Conservation (phyloP, 345 rosid genomes). For the Hibiscus syriacus region DNA sequence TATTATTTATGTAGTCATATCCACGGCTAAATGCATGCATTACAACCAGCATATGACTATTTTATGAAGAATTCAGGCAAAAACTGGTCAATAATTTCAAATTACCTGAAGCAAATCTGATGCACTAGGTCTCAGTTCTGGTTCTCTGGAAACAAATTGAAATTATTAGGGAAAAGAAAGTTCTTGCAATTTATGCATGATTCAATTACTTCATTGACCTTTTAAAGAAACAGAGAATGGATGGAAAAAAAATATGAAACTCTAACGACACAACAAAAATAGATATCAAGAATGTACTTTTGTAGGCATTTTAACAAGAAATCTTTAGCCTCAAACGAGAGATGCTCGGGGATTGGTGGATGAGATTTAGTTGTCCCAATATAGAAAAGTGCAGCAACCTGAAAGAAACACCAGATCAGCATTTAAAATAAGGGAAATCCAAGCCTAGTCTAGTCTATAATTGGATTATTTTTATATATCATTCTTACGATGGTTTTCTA, state of each 20-base stretch:
- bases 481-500: not conserved
- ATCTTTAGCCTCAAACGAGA: conserved; percentile 76
- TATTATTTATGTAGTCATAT: not conserved
- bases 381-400: conserved; percentile 95
- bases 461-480: not conserved
- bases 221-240: not conserved
- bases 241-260: not conserved
- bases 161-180: not conserved
- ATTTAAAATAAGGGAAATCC: conserved; percentile 12
- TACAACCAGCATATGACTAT: not conserved
- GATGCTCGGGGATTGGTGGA: conserved; percentile 92
- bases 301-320: conserved; percentile 74
- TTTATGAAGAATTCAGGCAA: not conserved
- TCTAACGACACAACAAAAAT: not conserved
- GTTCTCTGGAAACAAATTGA: conserved; percentile 52
- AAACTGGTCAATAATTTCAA: conserved; percentile 6
- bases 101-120: conserved; percentile 69
- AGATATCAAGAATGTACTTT: conserved; percentile 37
- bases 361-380: conserved; percentile 91
- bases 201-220: not conserved
- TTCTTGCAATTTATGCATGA: not conserved
- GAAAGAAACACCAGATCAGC: conserved; percentile 18
- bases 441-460: not conserved
- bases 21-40: not conserved
- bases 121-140: conserved; percentile 66